These are phyloP conservation scores for Cyberlindnera americana DNA, from an alignment of 805 yeast species.

Conservation along the genomic window DNA sequence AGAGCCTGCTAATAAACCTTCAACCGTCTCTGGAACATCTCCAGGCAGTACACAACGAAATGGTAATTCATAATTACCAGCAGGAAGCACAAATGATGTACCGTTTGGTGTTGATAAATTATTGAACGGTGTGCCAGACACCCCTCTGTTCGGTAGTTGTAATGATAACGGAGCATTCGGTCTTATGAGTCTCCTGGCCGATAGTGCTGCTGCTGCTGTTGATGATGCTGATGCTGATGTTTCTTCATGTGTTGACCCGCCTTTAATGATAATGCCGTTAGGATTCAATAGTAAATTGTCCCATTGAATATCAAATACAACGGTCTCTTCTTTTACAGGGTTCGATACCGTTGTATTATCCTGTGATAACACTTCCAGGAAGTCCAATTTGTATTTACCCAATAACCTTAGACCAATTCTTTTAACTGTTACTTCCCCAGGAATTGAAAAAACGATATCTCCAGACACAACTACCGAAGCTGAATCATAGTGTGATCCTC, in stretches of 20 bases:
- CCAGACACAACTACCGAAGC: conserved; percentile 75
- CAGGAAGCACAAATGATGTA: conserved; percentile 40
- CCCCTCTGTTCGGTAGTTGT: conserved; percentile 28
- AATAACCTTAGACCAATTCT: conserved; percentile 56
- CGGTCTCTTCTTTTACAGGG: conserved; percentile 48
- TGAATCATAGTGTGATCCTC: conserved; percentile 75
- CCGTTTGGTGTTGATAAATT: conserved; percentile 23
- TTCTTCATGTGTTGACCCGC: background rate
- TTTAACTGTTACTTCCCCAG: conserved; percentile 63
- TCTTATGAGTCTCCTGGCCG: conserved; percentile 19
- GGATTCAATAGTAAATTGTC: conserved; percentile 43
- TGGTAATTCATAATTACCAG: conserved; percentile 85
- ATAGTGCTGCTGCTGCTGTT: conserved; percentile 6
- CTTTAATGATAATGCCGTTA: conserved; percentile 26
- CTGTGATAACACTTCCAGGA: conserved; percentile 44
- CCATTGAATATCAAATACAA: conserved; percentile 73
- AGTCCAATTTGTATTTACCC: conserved; percentile 60
- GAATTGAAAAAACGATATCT: conserved; percentile 62
- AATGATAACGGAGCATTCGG: conserved; percentile 25
- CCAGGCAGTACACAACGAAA: conserved; percentile 82
- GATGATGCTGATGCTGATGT: background rate
- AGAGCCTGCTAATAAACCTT: conserved; percentile 80
- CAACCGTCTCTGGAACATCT: conserved; percentile 74
- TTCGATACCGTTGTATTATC: conserved; percentile 35
- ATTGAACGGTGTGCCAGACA: conserved; percentile 33